Evolutionary conservation across 2,329 filamentous ascomycete species (phyloP), one percentile per base, ranked within the genome.

Genomic region (Clonostachys solani): DNA sequence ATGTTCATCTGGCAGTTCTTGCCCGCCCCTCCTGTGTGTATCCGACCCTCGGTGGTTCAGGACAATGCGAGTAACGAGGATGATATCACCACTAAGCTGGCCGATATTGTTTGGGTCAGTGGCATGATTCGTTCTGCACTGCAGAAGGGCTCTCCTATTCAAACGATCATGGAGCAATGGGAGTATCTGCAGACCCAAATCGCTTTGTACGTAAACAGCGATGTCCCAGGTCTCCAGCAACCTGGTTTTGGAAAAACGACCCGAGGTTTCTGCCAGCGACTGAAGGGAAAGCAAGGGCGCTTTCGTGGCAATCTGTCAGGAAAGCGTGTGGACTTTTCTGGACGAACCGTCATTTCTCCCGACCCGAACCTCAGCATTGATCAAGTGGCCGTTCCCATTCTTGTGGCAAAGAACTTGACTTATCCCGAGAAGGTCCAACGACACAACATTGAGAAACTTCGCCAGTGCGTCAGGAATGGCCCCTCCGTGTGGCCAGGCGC

Each of bases 1-100:
- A 95, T 95, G 84, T 95, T 97, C 64, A 83, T 99, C 41, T 99
- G 94, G 94, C 92, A 96, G 61, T 95, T 91, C 60, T 78, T 99
- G 35, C 94, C 94, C 1, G 92, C 92, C 1, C 92, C 94, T 2
- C 94, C 94, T 0, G 89, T 97, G 6, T 95, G 90, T 56, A 95
- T 99, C 58, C 81, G 94, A 49, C 94, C 94, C 0, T 96, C 92
- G 0, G 94, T 99, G 16, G 87, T 87, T 33, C 94, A 97, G 65
- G 94, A 97, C 53, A 89, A 83, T 50, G 88, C 92, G 5, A 96
- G 89, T 54, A 99, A 89, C 17, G 94, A 99, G 65, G 94, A 99
- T 61, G 94, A 99, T 59, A 80, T 99, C 51, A 99, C 94, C 0
- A 92, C 92, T 46, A 96, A 97, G 64, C 80, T 99, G n/a, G 88